A percentile compares a stretch with the other conserved stretches of the same genome.
Evolutionary conservation across 495 filamentous ascomycete species (phyloP).

Genomic region (Tuber umbilicatum): DNA sequence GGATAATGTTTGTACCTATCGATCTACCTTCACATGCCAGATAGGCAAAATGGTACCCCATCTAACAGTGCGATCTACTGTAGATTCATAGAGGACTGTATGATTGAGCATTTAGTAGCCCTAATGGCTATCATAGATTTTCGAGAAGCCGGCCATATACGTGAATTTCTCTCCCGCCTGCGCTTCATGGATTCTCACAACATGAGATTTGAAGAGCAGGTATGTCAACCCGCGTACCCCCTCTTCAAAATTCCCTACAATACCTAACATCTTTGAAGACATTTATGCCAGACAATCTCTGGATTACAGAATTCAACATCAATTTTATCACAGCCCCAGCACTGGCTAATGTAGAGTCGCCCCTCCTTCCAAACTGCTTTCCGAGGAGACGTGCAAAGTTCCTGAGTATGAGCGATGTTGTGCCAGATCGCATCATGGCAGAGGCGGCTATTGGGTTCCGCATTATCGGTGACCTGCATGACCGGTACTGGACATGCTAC

Average conservation of each 20-base stretch:
- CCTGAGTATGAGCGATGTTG: background rate
- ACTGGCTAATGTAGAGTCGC: background rate
- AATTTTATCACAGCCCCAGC: conserved; percentile 1
- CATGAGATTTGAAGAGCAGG: background rate
- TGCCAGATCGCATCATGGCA: background rate
- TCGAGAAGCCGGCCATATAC: background rate
- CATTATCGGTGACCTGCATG: conserved; percentile 4
- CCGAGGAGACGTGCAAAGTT: background rate
- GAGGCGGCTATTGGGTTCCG: background rate
- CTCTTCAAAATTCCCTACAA: background rate
- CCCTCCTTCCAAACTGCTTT: background rate
- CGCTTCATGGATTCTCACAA: background rate
- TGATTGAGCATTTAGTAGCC: background rate
- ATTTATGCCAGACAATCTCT: conserved; percentile 6
- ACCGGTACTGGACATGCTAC: conserved; percentile 6
- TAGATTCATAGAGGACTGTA: background rate
- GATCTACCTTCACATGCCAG: background rate
- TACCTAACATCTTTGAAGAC: background rate
- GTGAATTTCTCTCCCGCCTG: background rate
- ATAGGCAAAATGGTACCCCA: background rate
- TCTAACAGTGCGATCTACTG: background rate
- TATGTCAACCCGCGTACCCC: background rate
- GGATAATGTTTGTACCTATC: background rate
- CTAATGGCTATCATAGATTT: background rate
- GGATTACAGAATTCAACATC: conserved; percentile 5